Evolutionary conservation across 139 green algal genomes (phyloP), one percentile per base, ranked within the genome.

Genomic region (Microglena sp.): DNA sequence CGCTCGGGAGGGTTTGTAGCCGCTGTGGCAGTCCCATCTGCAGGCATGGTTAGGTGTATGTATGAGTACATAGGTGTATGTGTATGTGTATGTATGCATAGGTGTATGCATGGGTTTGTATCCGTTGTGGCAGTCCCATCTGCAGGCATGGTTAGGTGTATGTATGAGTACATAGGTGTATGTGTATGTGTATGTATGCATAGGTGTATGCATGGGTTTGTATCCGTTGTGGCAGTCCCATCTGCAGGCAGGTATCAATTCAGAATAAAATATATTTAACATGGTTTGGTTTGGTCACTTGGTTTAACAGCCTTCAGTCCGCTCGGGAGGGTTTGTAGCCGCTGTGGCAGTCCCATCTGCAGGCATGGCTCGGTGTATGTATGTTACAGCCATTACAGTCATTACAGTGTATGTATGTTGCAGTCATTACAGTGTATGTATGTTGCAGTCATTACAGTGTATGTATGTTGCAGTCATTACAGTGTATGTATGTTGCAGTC

Each of bases 271-370:
- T n/a, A n/a, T n/a, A n/a, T n/a, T n/a, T n/a, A n/a, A n/a, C n/a
- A n/a, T n/a, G n/a, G n/a, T n/a, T n/a, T n/a, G n/a, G n/a, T n/a
- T n/a, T n/a, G n/a, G n/a, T n/a, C n/a, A n/a, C n/a, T n/a, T n/a
- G n/a, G n/a, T n/a, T n/a, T n/a, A n/a, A n/a, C 68, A 8, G 91
- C 88, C 3, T 84, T 68, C 8, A 95, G 75, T 4, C 90, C 90
- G 18, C 75, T 87, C 2, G 81, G 64, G 8, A 95, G 90, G 6
- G 64, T 68, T 2, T 74, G 75, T 57, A 93, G 50, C 2, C 33
- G 36, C 36, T 89, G 55, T 4, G 80, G 72, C 21, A 85, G 61
- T 0, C 73, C 68, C 31, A 85, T 30, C 62, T 78, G 62, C 11
- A 67, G 53, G 24, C 83, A 60, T 35, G 26, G 55, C 40, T n/a